Conservation (phyloP, 2,329 filamentous ascomycete species). For the Phaeomoniella chlamydospora region DNA sequence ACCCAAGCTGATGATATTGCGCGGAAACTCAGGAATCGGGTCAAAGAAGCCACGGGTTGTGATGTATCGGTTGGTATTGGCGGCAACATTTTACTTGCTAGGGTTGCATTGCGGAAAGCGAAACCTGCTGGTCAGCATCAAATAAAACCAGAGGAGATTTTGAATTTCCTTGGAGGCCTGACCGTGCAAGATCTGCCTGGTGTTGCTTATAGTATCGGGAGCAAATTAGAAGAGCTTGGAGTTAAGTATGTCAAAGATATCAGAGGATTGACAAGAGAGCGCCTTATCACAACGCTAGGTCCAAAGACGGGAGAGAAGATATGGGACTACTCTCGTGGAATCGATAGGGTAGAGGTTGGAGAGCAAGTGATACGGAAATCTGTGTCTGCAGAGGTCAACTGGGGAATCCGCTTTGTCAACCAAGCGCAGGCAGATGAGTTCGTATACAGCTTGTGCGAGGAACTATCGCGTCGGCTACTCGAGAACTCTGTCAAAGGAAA, state of each 20-base stretch:
- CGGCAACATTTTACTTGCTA: slow-evolving; percentile 77
- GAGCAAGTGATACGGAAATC: slow-evolving; percentile 79
- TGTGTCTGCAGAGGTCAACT: slow-evolving; percentile 93
- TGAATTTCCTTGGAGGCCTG: slow-evolving; percentile 63
- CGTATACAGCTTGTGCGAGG: slow-evolving; percentile 67
- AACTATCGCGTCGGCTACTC: slow-evolving; percentile 65
- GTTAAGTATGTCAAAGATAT: slow-evolving; percentile 74
- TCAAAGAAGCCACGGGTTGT: slow-evolving; percentile 66
- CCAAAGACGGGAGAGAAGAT: slow-evolving; percentile 88
- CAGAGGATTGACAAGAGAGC: slow-evolving; percentile 61
- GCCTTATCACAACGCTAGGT: slow-evolving; percentile 57
- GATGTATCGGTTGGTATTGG: slow-evolving; percentile 89
- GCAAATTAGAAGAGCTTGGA: slow-evolving; percentile 77
- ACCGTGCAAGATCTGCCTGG: slow-evolving; percentile 74
- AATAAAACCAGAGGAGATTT: slow-evolving; percentile 64
- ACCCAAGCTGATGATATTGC: slow-evolving; percentile 62
- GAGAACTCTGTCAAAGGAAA: slow-evolving; percentile 77
- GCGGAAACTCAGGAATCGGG: slow-evolving; percentile 46
- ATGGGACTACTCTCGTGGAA: slow-evolving; percentile 78
- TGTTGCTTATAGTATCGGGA: slow-evolving; percentile 78
- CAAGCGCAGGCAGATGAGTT: slow-evolving; percentile 93
- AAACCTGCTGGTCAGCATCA: slow-evolving; percentile 92
- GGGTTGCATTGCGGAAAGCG: slow-evolving; percentile 75
- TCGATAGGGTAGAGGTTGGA: slow-evolving; percentile 74
- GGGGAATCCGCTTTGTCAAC: slow-evolving; percentile 89